These are phyloP conservation scores for Tylopilus sp. DNA, from an alignment of 768 basidiomycete species.

Conservation along the genomic window DNA sequence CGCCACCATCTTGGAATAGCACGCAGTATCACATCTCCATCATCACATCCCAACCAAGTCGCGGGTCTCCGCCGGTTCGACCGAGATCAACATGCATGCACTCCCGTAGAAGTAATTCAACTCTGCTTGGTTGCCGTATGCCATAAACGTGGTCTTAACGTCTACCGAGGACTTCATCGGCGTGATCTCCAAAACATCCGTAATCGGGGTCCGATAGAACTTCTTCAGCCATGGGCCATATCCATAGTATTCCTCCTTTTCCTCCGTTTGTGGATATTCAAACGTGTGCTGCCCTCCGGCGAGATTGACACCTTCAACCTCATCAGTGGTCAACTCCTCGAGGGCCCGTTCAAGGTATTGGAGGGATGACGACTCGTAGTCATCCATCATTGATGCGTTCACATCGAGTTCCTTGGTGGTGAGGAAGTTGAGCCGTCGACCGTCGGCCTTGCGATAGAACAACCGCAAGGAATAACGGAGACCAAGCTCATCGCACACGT, in stretches of 20 bases:
- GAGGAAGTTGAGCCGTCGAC: not conserved
- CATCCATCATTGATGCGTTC: not conserved
- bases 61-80: slow-evolving; percentile 4
- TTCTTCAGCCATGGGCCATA: not conserved
- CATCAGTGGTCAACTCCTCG: not conserved
- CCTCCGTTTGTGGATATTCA: not conserved
- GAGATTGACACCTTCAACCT: slow-evolving; percentile 3
- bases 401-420: not conserved
- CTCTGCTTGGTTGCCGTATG: slow-evolving; percentile 3
- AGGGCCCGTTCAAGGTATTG: not conserved
- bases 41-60: not conserved
- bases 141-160: not conserved
- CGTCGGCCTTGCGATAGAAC: not conserved
- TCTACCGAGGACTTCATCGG: slow-evolving; percentile 8
- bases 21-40: not conserved
- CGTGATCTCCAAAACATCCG: slow-evolving; percentile 10
- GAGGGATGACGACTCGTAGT: rapidly evolving
- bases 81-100: slow-evolving; percentile 12
- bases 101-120: slow-evolving; percentile 11
- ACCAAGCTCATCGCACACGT: slow-evolving; percentile 4
- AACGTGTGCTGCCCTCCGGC: not conserved
- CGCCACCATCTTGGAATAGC: not conserved
- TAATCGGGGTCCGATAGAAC: slow-evolving; percentile 2
- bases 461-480: slow-evolving; percentile 3
- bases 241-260: not conserved